Conservation (phyloP, 352 stramenopile genomes). For the Pythium sp. region DNA sequence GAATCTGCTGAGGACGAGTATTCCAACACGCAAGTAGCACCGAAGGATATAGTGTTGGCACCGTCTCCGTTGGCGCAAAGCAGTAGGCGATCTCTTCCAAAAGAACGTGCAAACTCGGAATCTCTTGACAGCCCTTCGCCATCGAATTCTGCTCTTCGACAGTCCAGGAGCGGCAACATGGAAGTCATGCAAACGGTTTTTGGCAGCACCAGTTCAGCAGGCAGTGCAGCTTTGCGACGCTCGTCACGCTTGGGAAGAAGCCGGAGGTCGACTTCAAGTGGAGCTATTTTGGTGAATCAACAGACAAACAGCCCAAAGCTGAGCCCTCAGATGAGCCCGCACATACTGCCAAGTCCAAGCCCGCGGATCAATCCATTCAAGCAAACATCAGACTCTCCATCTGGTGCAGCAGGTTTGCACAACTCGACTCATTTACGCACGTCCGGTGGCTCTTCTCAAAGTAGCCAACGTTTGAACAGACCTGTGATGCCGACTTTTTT, state of each 20-base stretch:
- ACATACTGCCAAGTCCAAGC: slow-evolving; percentile 49
- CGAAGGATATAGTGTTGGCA: background rate
- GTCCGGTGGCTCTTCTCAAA: background rate
- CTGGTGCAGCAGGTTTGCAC: slow-evolving; percentile 24
- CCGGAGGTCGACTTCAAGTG: slow-evolving; percentile 54
- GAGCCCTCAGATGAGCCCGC: slow-evolving; percentile 69
- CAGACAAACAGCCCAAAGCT: slow-evolving; percentile 46
- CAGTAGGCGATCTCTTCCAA: background rate
- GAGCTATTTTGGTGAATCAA: slow-evolving; percentile 28
- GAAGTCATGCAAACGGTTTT: slow-evolving; percentile 70
- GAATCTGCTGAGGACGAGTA: slow-evolving; percentile 36
- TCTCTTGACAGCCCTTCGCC: slow-evolving; percentile 22
- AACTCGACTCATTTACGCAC: slow-evolving; percentile 8
- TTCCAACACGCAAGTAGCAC: background rate
- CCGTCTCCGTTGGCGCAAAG: background rate
- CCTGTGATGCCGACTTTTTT: background rate
- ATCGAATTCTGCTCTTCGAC: slow-evolving; percentile 35
- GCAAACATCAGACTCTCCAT: slow-evolving; percentile 40
- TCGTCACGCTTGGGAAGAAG: slow-evolving; percentile 52
- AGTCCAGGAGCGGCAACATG: slow-evolving; percentile 57
- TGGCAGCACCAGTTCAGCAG: slow-evolving; percentile 45
- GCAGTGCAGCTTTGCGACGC: slow-evolving; percentile 41
- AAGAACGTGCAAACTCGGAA: slow-evolving; percentile 35
- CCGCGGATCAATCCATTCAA: slow-evolving; percentile 79
- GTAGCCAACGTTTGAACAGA: slow-evolving; percentile 11